phyloP scores from a whole-genome alignment of 1,284 basidiomycete genomes.

The Naganishia liquefaciens region DNA sequence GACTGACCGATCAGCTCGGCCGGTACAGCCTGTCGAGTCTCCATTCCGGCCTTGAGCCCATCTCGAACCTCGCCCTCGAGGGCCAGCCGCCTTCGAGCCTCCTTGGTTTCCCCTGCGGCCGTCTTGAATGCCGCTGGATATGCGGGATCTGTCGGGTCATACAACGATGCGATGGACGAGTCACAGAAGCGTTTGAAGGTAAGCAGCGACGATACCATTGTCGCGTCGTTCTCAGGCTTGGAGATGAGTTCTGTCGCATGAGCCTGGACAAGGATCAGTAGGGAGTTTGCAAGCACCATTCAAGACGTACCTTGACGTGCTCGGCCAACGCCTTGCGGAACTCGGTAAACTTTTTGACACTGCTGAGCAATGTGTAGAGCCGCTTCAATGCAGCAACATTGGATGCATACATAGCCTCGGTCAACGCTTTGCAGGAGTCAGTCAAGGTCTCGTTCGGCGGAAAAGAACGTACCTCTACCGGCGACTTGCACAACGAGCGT shows the following conservation, averaged over 20 bases:
- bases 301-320: slow-evolving; percentile 53
- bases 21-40: slow-evolving; percentile 77
- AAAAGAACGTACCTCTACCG: slow-evolving; percentile 8
- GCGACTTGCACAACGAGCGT: slow-evolving; percentile 15
- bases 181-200: slow-evolving; percentile 69
- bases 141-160: slow-evolving; percentile 42
- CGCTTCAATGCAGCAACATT: slow-evolving; percentile 59
- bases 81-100: slow-evolving; percentile 27
- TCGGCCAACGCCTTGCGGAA: slow-evolving; percentile 67
- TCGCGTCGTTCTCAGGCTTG: slow-evolving; percentile 61
- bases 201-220: slow-evolving; percentile 77
- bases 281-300: slow-evolving; percentile 62
- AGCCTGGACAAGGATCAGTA: slow-evolving; percentile 54
- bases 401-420: slow-evolving; percentile 61
- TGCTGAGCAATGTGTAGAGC: slow-evolving; percentile 67
- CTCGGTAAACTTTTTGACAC: slow-evolving; percentile 62
- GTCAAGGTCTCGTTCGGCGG: no score
- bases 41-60: slow-evolving; percentile 80
- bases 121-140: slow-evolving; percentile 23
- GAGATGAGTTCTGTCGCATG: slow-evolving; percentile 41
- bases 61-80: slow-evolving; percentile 58
- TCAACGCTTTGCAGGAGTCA: slow-evolving; percentile 58
- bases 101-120: slow-evolving; percentile 26
- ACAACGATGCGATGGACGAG: slow-evolving; percentile 59
- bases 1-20: slow-evolving; percentile 77